A percentile compares a stretch with the other conserved stretches of the same genome.
phyloP scores from a whole-genome alignment of 495 filamentous ascomycete genomes.

The Xylaria curta region DNA sequence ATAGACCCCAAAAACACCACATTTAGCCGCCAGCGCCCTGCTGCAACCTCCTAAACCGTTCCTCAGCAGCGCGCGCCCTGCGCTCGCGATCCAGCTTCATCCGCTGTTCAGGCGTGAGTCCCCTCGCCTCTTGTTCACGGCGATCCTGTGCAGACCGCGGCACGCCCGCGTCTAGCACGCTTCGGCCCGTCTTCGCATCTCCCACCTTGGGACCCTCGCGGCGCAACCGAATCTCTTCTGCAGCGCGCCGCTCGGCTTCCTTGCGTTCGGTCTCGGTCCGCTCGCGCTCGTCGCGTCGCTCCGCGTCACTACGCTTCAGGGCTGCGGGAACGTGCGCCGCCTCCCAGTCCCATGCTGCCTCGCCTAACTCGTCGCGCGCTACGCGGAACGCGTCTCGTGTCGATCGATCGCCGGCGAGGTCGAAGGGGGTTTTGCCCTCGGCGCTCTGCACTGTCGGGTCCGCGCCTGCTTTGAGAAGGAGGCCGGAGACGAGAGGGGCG shows the following conservation, averaged over 20 bases:
- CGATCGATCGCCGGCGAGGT: slow-evolving; percentile 82
- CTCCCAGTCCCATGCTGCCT: slow-evolving; percentile 80
- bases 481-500: slow-evolving; percentile 72
- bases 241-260: slow-evolving; percentile 68
- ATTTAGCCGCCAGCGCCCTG: slow-evolving; percentile 24
- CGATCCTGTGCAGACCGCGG: slow-evolving; percentile 75
- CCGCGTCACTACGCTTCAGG: slow-evolving; percentile 71
- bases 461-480: slow-evolving; percentile 76
- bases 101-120: slow-evolving; percentile 83
- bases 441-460: slow-evolving; percentile 75
- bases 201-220: slow-evolving; percentile 54
- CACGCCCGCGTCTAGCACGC: slow-evolving; percentile 54
- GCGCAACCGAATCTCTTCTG: slow-evolving; percentile 67
- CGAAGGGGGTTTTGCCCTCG: slow-evolving; percentile 79
- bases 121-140: slow-evolving; percentile 80
- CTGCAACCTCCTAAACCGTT: slow-evolving; percentile 74
- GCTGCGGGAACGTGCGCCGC: slow-evolving; percentile 71
- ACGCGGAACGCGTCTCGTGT: slow-evolving; percentile 93
- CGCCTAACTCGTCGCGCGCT: slow-evolving; percentile 81
- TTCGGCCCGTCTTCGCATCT: slow-evolving; percentile 44
- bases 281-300: slow-evolving; percentile 67
- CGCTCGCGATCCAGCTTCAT: slow-evolving; percentile 80
- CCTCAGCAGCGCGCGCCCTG: slow-evolving; percentile 85
- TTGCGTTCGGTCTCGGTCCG: slow-evolving; percentile 57
- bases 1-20: background rate